These are phyloP conservation scores for Teratosphaeria destructans DNA, from an alignment of 2,329 filamentous ascomycete species.

Conservation along the genomic window DNA sequence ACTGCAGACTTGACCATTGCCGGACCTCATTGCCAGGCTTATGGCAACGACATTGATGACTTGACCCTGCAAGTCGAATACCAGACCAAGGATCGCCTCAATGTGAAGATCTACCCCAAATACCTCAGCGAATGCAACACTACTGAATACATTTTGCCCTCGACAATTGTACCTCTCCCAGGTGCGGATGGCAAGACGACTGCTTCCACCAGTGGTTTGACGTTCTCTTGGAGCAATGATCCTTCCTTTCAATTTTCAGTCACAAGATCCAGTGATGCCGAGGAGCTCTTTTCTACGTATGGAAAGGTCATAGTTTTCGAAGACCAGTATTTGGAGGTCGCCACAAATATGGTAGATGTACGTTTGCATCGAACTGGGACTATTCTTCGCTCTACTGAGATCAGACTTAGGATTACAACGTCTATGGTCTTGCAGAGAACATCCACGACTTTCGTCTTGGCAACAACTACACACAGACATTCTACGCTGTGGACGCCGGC, in stretches of 20 bases:
- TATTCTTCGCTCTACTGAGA: neutral
- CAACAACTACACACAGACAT: slow-evolving; percentile 53
- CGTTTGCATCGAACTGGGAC: neutral
- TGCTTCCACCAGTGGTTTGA: slow-evolving; percentile 37
- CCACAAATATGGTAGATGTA: slow-evolving; percentile 38
- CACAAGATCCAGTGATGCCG: slow-evolving; percentile 48
- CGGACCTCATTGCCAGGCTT: slow-evolving; percentile 17
- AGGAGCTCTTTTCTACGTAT: slow-evolving; percentile 59
- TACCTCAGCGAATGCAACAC: slow-evolving; percentile 14
- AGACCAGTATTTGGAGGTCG: slow-evolving; percentile 68
- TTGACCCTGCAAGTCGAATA: slow-evolving; percentile 17
- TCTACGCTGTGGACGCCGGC: slow-evolving; percentile 58
- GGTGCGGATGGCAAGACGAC: slow-evolving; percentile 44
- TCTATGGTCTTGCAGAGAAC: slow-evolving; percentile 55
- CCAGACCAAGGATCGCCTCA: slow-evolving; percentile 17
- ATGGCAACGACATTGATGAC: slow-evolving; percentile 20
- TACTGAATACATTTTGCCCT: slow-evolving; percentile 15
- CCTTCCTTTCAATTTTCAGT: slow-evolving; percentile 48
- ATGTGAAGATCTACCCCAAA: slow-evolving; percentile 19
- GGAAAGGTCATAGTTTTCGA: slow-evolving; percentile 59
- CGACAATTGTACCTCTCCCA: slow-evolving; percentile 10
- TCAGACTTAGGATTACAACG: slow-evolving; percentile 16
- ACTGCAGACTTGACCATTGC: slow-evolving; percentile 19
- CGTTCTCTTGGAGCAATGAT: slow-evolving; percentile 46
- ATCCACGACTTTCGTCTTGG: slow-evolving; percentile 63